These are phyloP conservation scores for Truncatella angustata DNA, from an alignment of 2,329 filamentous ascomycete genomes.

Conservation along the genomic window DNA sequence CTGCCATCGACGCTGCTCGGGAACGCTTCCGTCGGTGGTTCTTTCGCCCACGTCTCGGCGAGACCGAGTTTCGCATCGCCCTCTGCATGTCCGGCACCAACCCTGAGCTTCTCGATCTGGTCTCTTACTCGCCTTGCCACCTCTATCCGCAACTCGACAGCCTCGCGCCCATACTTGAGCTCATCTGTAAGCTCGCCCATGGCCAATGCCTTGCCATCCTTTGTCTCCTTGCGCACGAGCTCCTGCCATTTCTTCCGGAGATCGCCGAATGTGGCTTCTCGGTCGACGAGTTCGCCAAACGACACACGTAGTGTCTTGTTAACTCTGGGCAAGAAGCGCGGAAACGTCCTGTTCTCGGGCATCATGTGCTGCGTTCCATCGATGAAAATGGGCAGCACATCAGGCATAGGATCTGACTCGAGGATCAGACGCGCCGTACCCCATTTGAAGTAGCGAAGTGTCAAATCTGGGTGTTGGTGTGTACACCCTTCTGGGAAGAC, in stretches of 20 bases:
- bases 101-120: constrained; percentile 76
- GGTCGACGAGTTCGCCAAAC: constrained; percentile 77
- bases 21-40: constrained; percentile 46
- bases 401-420: constrained; percentile 82
- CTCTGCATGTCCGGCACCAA: constrained; percentile 70
- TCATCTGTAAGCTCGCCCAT: constrained; percentile 66
- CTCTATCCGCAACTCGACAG: constrained; percentile 72
- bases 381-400: constrained; percentile 91
- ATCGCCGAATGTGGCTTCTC: constrained; percentile 73
- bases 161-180: constrained; percentile 70
- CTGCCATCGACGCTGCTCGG: constrained; percentile 55
- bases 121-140: constrained; percentile 75
- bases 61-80: constrained; percentile 75
- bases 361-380: constrained; percentile 87
- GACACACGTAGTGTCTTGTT: constrained; percentile 69
- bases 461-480: constrained; percentile 76
- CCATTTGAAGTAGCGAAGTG: constrained; percentile 98
- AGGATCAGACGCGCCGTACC: constrained; percentile 88
- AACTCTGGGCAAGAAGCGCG: constrained; percentile 75
- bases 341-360: constrained; percentile 77
- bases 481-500: constrained; percentile 95
- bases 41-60: constrained; percentile 75
- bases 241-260: constrained; percentile 72
- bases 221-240: constrained; percentile 47
- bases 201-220: constrained; percentile 23